Evolutionary conservation across 202 grass and related monocot genomes (phyloP), one percentile per base, ranked within the genome.

Genomic region (Elaeis oleifera): DNA sequence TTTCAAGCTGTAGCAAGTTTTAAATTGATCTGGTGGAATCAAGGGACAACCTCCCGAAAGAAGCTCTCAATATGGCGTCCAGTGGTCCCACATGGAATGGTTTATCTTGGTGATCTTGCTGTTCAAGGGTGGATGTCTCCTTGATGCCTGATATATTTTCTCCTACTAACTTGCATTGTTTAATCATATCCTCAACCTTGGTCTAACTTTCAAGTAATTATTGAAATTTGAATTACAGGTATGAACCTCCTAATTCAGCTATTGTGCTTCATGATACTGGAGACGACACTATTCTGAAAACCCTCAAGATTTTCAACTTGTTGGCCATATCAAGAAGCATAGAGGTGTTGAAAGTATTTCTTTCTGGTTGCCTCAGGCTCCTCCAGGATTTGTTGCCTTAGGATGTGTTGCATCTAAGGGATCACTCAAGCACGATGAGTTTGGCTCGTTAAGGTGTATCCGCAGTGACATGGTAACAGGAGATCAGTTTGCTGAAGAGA

Each of bases 21-120:
- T 81, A 89, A 91, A 80, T 60, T 86, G 66, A 64, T 97, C 64
- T 97, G 92, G 92, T 97, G 84, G 23, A 97, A 89, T 57, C 79
- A 83, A 75, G 87, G 74, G 18, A 77, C 59, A 11, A 71, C 84
- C 69, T 83, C 81, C 9, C 60, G 69, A 70, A 91, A 89, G 73
- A 96, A 80, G 54, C 84, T 96, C 68, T 96, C 92, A 69, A 77
- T 91, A 83, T 96, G 92, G 92, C 79, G 92, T 55, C 92, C 92
- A 68, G 81, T 83, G 65, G 49, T 89, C 61, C 74, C 84, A 7
- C 84, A 79, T 71, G 92, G 82, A 73, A 85, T 81, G 81, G 65
- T 91, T 84, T 96, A 76, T 72, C 79, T 89, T 73, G 92, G 92
- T 1, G 92, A 96, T 66, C 83, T 96, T 60, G 87, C 92, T 67